A percentile compares a stretch with the other conserved stretches of the same genome.
Evolutionary conservation across 1,284 basidiomycete genomes (phyloP).

Genomic region (Leccinum proximum): DNA sequence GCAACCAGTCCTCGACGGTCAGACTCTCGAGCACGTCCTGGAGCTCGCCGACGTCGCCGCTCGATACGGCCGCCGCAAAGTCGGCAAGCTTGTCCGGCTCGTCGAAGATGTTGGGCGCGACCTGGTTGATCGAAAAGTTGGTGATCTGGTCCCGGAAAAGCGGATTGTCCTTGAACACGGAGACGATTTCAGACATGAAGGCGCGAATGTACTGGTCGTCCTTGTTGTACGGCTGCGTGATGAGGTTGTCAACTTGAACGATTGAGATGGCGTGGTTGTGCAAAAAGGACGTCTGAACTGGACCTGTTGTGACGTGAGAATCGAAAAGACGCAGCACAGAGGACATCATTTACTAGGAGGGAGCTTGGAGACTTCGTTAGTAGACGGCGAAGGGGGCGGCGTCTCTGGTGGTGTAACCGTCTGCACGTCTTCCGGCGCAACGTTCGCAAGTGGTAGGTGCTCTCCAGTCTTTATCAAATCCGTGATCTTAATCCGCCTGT

Average conservation of each 20-base stretch:
- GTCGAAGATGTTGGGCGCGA: conserved; percentile 97
- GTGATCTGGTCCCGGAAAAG: conserved; percentile 98
- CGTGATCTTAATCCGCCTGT: conserved; percentile 89
- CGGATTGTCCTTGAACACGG: conserved; percentile 98
- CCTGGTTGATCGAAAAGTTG: conserved; percentile 95
- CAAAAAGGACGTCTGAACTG: conserved; percentile 88
- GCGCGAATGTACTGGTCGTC: conserved; percentile 94
- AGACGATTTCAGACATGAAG: conserved; percentile 96
- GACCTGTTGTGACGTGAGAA: conserved; percentile 34
- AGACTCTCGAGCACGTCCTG: conserved; percentile 94
- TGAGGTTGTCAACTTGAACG: conserved; percentile 87
- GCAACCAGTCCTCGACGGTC: conserved; percentile 85
- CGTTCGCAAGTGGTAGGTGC: conserved; percentile 44
- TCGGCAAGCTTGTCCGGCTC: conserved; percentile 98
- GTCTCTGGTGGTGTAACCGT: conserved; percentile 51
- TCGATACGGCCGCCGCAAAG: conserved; percentile 95
- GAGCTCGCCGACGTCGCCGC: conserved; percentile 87
- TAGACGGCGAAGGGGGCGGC: conserved; percentile 40
- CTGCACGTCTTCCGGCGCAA: conserved; percentile 40
- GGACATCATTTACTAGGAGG: conserved; percentile 14
- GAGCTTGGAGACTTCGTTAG: conserved; percentile 28
- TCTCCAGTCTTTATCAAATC: conserved; percentile 76
- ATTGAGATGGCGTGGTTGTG: conserved; percentile 90
- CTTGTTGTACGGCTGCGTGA: conserved; percentile 84
- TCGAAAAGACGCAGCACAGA: not conserved